Evolutionary conservation across 2,329 filamentous ascomycete species (phyloP), one percentile per base, ranked within the genome.

Genomic region (Dactylellina drechsleri): DNA sequence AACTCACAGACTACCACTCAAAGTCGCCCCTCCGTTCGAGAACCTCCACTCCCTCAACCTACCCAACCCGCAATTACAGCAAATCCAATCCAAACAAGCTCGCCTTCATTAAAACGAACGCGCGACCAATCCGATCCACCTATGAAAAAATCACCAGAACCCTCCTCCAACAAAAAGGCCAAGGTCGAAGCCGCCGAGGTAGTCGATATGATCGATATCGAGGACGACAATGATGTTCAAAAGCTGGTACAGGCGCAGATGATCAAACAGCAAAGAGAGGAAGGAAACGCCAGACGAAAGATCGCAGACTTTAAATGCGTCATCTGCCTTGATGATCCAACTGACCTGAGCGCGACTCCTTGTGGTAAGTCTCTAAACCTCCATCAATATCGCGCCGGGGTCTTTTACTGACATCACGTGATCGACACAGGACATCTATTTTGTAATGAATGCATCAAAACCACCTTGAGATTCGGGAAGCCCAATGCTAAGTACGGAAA

Each of bases 281-380:
- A 76, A 15, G 72, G 67, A 6, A 72, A 77, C 18, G 78, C 67
- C 15, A 77, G 78, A 45, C 77, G 73, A 28, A 79, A 76, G 56
- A 76, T 80, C 2, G 76, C 79, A 28, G 78, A 78, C 8, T 78
- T 79, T 16, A 78, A 77, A 41, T 80, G 79, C 54, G 78, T 79
- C 23, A 79, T 80, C 26, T 80, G 79, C 58, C 77, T 80, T 62
- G 79, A 80, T 52, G 78, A 80, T 60, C 78, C 78, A 5, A 77
- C 64, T 8, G 74, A 79, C 65, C 59, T 80, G 16, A 77, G 77
- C 40, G 76, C 77, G 49, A 80, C 79, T 18, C 62, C 78, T 20
- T 80, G 79, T 65, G 79, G 79, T 80, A 73, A 53, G 76, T 75
- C 26, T 20, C 41, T 15, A 36, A 15, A 18, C 16, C 23, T 26